Conservation (phyloP, 176 grass and related monocot genomes). For the Leersia perrieri region DNA sequence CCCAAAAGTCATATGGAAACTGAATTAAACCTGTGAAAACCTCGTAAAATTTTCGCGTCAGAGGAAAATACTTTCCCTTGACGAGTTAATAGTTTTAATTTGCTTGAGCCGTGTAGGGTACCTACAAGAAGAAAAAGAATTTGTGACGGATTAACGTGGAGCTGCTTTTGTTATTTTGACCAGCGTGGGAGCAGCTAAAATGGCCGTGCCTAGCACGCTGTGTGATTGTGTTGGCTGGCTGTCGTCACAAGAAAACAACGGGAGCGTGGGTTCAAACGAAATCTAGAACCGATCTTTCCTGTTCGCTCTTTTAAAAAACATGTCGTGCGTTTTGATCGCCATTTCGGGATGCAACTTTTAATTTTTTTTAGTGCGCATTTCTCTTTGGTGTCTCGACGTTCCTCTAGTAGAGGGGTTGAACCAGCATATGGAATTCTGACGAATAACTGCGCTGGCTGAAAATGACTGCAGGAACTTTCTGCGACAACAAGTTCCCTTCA, state of each 20-base stretch:
- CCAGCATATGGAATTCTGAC: background rate
- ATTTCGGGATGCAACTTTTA: slow-evolving; percentile 9
- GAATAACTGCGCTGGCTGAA: background rate
- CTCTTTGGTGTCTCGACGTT: background rate
- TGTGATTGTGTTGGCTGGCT: background rate
- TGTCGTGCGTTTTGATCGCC: background rate
- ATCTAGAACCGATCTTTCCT: slow-evolving; percentile 31
- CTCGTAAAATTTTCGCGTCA: background rate
- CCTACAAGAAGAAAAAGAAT: background rate
- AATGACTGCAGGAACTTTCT: slow-evolving; percentile 22
- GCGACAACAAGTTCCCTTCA: slow-evolving; percentile 1
- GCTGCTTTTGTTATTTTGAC: background rate
- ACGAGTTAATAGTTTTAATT: too few species aligned
- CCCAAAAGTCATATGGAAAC: background rate
- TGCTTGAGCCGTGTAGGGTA: background rate
- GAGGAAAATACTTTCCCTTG: background rate
- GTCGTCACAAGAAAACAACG: background rate
- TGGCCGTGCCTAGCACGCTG: background rate
- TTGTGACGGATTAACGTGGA: background rate
- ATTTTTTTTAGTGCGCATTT: slow-evolving; percentile 1
- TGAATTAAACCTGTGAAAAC: background rate
- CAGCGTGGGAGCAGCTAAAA: background rate
- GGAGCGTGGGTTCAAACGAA: slow-evolving; percentile 16
- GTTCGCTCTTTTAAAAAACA: slow-evolving; percentile 18
- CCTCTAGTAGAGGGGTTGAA: background rate